Evolutionary conservation across 176 grass and related monocot genomes (phyloP).

Genomic region (Carex littledalei): DNA sequence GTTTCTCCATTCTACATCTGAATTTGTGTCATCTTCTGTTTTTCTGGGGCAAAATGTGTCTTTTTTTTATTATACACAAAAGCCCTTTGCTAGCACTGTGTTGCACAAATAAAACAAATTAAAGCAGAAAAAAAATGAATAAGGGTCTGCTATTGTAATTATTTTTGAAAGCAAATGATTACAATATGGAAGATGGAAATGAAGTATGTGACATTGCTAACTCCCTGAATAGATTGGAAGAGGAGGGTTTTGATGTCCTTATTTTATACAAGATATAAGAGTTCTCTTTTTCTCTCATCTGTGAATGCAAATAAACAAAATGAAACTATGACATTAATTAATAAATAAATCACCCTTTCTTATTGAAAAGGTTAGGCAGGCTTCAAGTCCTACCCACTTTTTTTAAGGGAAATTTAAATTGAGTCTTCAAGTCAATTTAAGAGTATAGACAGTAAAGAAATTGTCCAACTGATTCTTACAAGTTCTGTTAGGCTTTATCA

Average conservation of each 20-base stretch:
- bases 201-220: neutral
- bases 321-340: no score
- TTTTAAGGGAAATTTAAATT: neutral
- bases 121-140: neutral
- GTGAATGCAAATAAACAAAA: neutral
- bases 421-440: neutral
- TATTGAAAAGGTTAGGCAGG: neutral
- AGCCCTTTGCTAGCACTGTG: neutral
- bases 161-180: neutral
- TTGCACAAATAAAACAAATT: neutral
- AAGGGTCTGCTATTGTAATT: neutral
- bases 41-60: neutral
- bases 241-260: neutral
- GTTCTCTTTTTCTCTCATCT: neutral
- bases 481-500: constrained; percentile 47
- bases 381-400: neutral
- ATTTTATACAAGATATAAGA: neutral
- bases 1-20: neutral
- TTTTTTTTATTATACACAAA: neutral
- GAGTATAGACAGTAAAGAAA: constrained; percentile 4
- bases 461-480: neutral
- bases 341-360: neutral
- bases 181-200: neutral
- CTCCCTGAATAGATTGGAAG: neutral
- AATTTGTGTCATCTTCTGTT: neutral